These are phyloP conservation scores for Elsinoe perseae DNA, from an alignment of 2,329 filamentous ascomycete species.

Conservation along the genomic window DNA sequence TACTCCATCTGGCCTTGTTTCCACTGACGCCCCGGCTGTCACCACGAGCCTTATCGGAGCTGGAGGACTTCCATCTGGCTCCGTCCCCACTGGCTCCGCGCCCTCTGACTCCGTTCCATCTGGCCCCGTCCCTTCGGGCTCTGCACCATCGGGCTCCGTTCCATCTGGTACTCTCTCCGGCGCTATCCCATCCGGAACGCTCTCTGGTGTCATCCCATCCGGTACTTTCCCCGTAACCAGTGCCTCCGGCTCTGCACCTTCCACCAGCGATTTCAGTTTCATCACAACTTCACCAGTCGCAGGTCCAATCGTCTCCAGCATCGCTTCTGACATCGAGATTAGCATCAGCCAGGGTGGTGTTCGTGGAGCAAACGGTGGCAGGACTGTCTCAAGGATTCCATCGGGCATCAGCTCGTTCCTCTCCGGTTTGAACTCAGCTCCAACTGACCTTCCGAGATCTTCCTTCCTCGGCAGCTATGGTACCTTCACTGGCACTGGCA, in stretches of 20 bases:
- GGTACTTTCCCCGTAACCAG: no score
- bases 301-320: not conserved
- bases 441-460: not conserved
- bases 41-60: not conserved
- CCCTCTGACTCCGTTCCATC: not conserved
- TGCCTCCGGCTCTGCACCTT: no score
- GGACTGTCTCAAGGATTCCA: not conserved
- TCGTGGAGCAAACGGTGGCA: not conserved
- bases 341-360: not conserved
- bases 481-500: slow-evolving; percentile 1
- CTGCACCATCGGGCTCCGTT: not conserved
- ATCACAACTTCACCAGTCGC: not conserved
- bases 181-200: not conserved
- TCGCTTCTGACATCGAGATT: not conserved
- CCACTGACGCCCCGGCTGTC: not conserved
- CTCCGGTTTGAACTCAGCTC: not conserved
- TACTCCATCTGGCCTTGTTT: not conserved
- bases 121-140: not conserved
- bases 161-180: not conserved
- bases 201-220: not conserved
- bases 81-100: not conserved
- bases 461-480: not conserved
- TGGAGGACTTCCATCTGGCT: not conserved
- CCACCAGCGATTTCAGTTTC: not conserved
- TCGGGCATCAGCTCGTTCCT: not conserved